These are phyloP conservation scores for Cladorrhinum sp. DNA, from an alignment of 2,329 filamentous ascomycete genomes.

Conservation along the genomic window DNA sequence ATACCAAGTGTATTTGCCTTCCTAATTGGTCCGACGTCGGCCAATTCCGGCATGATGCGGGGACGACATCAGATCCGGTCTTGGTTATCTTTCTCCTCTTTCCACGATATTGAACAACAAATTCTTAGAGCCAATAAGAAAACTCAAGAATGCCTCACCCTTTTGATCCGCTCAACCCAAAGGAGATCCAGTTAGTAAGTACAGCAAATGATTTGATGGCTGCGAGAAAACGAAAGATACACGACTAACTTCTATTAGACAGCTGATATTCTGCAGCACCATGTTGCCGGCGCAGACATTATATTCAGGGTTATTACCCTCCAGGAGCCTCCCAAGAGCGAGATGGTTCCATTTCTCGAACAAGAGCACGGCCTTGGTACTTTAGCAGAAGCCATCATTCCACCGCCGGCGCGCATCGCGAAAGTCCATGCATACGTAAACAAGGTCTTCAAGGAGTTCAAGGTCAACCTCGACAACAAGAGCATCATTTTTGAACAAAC, in stretches of 20 bases:
- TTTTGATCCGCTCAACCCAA: slow-evolving; percentile 11
- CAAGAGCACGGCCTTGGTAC: slow-evolving; percentile 35
- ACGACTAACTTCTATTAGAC: slow-evolving; percentile 4
- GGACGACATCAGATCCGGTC: no score
- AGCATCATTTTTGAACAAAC: slow-evolving; percentile 32
- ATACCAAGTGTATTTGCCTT: no score
- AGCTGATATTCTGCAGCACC: slow-evolving; percentile 8
- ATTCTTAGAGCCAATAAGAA: no score
- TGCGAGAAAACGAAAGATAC: not conserved
- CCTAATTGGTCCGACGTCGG: no score
- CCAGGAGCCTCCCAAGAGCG: slow-evolving; percentile 47
- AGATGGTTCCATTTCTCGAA: slow-evolving; percentile 45
- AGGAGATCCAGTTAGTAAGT: slow-evolving; percentile 12
- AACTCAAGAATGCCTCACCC: slow-evolving; percentile 10
- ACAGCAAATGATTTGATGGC: no score
- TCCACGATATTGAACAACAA: no score
- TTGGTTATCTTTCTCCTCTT: no score
- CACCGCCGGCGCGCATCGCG: slow-evolving; percentile 36
- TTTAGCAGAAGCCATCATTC: slow-evolving; percentile 25
- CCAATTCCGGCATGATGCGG: no score
- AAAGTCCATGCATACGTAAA: slow-evolving; percentile 38
- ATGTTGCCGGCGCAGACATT: not conserved
- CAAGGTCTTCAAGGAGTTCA: slow-evolving; percentile 33
- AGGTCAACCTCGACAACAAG: slow-evolving; percentile 33
- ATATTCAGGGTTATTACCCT: slow-evolving; percentile 50